Evolutionary conservation across 2,329 filamentous ascomycete species (phyloP).

Genomic region (Aspergillus spinulosporus): DNA sequence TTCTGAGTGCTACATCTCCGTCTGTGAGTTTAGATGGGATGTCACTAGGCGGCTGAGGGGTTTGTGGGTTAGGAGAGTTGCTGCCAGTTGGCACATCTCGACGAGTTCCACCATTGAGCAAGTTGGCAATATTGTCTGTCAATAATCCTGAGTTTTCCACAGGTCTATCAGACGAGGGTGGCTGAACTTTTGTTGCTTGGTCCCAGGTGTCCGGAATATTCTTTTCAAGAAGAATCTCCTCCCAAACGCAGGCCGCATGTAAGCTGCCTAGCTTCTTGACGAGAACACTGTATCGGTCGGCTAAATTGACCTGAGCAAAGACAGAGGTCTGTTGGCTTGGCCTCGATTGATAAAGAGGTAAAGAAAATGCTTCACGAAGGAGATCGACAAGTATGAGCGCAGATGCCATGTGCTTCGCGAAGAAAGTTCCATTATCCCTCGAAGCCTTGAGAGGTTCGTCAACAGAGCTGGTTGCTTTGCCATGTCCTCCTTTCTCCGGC

Average conservation of each 20-base stretch:
- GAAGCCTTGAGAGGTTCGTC: slow-evolving; percentile 35
- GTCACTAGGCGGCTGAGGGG: slow-evolving; percentile 21
- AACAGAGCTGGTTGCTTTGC: slow-evolving; percentile 16
- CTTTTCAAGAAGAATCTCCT: slow-evolving; percentile 74
- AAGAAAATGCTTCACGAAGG: slow-evolving; percentile 70
- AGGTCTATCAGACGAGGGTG: slow-evolving; percentile 44
- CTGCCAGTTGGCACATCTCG: slow-evolving; percentile 25
- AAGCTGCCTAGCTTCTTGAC: slow-evolving; percentile 74
- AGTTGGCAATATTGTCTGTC: slow-evolving; percentile 24
- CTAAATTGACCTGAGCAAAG: slow-evolving; percentile 76
- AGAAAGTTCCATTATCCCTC: slow-evolving; percentile 66
- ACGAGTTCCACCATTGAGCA: slow-evolving; percentile 28
- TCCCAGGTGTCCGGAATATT: slow-evolving; percentile 66
- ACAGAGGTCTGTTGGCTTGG: slow-evolving; percentile 60
- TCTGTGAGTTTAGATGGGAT: slow-evolving; percentile 28
- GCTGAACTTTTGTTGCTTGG: slow-evolving; percentile 46
- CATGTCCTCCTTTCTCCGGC: slow-evolving; percentile 22
- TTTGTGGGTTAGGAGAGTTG: slow-evolving; percentile 21
- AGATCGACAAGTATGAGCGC: slow-evolving; percentile 75
- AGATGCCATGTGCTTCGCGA: slow-evolving; percentile 75
- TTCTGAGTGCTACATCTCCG: slow-evolving; percentile 59
- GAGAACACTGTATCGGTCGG: slow-evolving; percentile 76
- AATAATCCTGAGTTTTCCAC: slow-evolving; percentile 35
- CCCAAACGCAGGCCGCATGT: slow-evolving; percentile 76
- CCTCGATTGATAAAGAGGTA: slow-evolving; percentile 63